Percentiles rank a stretch among this genome's conserved stretches.
Evolutionary conservation across 2,329 filamentous ascomycete species (phyloP).

Genomic region (Microsporum audouinii): DNA sequence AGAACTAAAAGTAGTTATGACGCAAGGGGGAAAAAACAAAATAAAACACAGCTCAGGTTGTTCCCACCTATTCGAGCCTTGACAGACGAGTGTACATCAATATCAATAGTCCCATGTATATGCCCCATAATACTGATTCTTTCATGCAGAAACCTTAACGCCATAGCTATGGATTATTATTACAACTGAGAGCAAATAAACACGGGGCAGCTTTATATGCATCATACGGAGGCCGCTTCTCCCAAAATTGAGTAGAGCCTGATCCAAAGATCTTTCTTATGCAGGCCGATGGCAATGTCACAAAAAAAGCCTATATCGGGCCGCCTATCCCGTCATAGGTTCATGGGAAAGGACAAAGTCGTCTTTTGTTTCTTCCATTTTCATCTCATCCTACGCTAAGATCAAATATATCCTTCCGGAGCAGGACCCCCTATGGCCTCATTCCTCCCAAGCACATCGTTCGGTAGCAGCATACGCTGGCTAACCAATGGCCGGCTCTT

Average conservation of each 20-base stretch:
- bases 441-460: neutral
- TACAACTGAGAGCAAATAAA: neutral
- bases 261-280: neutral
- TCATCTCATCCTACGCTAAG: neutral
- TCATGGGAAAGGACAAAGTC: neutral
- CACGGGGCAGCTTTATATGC: neutral
- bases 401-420: neutral
- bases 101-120: neutral
- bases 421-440: neutral
- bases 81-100: neutral
- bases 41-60: neutral
- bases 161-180: neutral
- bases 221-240: neutral
- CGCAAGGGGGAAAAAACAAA: neutral
- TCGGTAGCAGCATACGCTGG: neutral
- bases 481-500: neutral
- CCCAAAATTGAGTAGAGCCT: neutral
- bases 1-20: neutral
- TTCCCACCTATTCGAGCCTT: neutral
- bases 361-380: neutral
- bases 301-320: neutral
- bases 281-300: neutral
- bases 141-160: neutral
- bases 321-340: neutral
- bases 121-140: neutral